Conservation (phyloP, 768 basidiomycete species). For the Suillus ampliporus region DNA sequence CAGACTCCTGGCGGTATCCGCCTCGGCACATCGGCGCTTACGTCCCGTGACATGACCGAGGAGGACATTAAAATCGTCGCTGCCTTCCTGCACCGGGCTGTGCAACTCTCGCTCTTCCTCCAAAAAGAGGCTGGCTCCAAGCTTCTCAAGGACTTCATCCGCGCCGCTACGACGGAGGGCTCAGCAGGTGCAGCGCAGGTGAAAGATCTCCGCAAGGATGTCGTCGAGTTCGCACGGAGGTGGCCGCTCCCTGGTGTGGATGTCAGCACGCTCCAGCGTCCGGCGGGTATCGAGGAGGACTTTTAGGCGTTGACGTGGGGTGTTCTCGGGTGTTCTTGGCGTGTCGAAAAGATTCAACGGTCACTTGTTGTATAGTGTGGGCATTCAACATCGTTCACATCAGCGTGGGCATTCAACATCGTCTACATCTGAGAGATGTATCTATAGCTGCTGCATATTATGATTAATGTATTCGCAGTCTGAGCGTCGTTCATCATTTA, state of each 20-base stretch:
- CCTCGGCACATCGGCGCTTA: conserved; percentile 92
- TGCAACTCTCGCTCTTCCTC: conserved; percentile 86
- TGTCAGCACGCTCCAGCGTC: conserved; percentile 51
- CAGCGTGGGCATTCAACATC: conserved; percentile 42
- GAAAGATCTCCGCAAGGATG: conserved; percentile 77
- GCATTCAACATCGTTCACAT: conserved; percentile 22
- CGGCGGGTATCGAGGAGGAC: conserved; percentile 68
- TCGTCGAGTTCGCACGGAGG: conserved; percentile 76
- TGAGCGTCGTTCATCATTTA: neutral
- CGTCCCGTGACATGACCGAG: conserved; percentile 93
- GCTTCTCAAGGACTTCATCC: conserved; percentile 94
- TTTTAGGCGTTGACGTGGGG: conserved; percentile 26
- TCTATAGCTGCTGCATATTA: conserved; percentile 20
- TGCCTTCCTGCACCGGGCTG: conserved; percentile 90
- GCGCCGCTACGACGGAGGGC: conserved; percentile 76
- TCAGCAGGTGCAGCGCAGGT: conserved; percentile 76
- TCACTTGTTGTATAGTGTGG: conserved; percentile 36
- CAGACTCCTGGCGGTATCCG: conserved; percentile 97
- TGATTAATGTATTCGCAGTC: conserved; percentile 8
- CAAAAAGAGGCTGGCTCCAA: conserved; percentile 97
- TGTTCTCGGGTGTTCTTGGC: neutral
- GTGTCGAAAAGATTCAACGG: conserved; percentile 58
- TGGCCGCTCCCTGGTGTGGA: conserved; percentile 95
- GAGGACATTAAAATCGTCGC: conserved; percentile 87
- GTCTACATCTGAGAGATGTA: conserved; percentile 34